Conservation (phyloP, 495 filamentous ascomycete genomes). For the Penicillium paxilli region DNA sequence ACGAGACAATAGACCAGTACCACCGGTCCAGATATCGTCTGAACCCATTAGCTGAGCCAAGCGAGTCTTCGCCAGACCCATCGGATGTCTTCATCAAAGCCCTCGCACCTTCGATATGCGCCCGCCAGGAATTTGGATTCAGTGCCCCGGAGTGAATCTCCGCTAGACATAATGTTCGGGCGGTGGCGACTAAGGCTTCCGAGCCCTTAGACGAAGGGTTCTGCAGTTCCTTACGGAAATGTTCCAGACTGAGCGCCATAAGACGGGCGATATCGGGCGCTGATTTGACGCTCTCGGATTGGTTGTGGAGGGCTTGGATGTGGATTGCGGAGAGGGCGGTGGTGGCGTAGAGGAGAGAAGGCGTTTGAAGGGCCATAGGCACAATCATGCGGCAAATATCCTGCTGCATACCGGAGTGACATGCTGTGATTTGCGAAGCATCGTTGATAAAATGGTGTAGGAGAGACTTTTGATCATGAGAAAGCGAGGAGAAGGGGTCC, state of each 20-base stretch:
- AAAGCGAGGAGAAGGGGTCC: conserved; percentile 44
- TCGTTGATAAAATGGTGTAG: conserved; percentile 48
- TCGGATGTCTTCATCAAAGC: conserved; percentile 40
- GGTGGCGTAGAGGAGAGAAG: conserved; percentile 47
- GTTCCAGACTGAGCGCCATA: conserved; percentile 47
- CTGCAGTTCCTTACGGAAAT: conserved; percentile 46
- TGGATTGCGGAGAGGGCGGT: conserved; percentile 50
- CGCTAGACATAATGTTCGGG: conserved; percentile 49
- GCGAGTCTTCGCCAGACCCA: conserved; percentile 25
- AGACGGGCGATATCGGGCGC: conserved; percentile 45
- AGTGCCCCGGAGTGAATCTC: conserved; percentile 50
- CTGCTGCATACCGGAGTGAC: conserved; percentile 46
- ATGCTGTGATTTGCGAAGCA: conserved; percentile 48
- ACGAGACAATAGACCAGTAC: conserved; percentile 48
- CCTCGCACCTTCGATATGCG: conserved; percentile 46
- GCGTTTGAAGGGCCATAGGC: conserved; percentile 48
- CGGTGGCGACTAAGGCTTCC: conserved; percentile 46
- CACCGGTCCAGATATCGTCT: conserved; percentile 46
- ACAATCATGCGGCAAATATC: conserved; percentile 50
- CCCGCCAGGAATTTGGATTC: conserved; percentile 48
- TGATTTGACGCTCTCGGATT: conserved; percentile 43
- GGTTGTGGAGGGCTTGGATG: conserved; percentile 43
- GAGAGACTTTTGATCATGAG: conserved; percentile 38
- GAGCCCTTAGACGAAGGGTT: conserved; percentile 35
- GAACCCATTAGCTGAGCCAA: conserved; percentile 36